Conservation (phyloP, 2,329 filamentous ascomycete genomes). For the Cercospora beticola region DNA sequence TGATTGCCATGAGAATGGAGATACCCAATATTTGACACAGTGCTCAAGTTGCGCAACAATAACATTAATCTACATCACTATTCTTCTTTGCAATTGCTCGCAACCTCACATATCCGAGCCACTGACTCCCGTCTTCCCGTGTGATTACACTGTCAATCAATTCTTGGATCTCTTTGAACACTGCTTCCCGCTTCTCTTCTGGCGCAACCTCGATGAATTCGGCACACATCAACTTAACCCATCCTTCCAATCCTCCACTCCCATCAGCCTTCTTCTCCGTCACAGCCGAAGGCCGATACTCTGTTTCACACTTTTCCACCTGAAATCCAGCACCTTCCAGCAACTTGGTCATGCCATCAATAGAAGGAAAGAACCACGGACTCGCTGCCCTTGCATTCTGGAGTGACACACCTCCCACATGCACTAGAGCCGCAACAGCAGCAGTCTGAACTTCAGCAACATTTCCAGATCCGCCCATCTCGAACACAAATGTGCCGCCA, state of each 20-base stretch:
- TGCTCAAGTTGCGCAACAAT: background rate
- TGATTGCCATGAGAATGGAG: background rate
- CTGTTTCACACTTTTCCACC: conserved; percentile 55
- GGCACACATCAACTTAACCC: conserved; percentile 58
- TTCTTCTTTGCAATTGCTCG: conserved; percentile 43
- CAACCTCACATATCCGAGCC: conserved; percentile 50
- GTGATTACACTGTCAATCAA: conserved; percentile 57
- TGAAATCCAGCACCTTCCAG: conserved; percentile 45
- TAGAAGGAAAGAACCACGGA: conserved; percentile 73
- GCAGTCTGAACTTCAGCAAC: conserved; percentile 62
- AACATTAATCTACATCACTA: conserved; percentile 10
- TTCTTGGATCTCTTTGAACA: conserved; percentile 55
- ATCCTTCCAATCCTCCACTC: conserved; percentile 45
- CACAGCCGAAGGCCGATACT: conserved; percentile 63
- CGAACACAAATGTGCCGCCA: conserved; percentile 62
- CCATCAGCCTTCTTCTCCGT: conserved; percentile 39
- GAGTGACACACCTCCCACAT: conserved; percentile 51
- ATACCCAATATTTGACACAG: background rate
- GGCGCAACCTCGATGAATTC: conserved; percentile 54
- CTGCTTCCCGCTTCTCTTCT: conserved; percentile 51
- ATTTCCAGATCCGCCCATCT: conserved; percentile 72
- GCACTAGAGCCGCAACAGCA: conserved; percentile 54
- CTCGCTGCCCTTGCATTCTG: conserved; percentile 51
- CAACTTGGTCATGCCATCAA: conserved; percentile 53
- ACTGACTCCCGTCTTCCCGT: conserved; percentile 56